These are phyloP conservation scores for Daldinia childiae DNA, from an alignment of 495 filamentous ascomycete species.

Conservation along the genomic window DNA sequence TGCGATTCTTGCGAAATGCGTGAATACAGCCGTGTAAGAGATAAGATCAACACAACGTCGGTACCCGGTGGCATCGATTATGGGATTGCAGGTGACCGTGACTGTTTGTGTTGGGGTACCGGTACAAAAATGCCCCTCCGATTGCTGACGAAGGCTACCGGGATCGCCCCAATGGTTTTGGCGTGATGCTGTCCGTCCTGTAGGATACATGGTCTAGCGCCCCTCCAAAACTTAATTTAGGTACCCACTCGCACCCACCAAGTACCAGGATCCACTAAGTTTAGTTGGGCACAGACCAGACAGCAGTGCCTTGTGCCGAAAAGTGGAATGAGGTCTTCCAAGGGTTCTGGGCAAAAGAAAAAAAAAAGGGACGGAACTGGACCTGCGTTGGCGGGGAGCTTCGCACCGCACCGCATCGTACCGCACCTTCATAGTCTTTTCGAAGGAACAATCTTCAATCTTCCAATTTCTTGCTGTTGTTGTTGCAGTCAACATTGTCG, in stretches of 20 bases:
- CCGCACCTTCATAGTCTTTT: conserved; percentile 26
- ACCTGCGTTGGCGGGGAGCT: conserved; percentile 37
- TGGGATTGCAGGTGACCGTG: background rate
- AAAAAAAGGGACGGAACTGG: conserved; percentile 6
- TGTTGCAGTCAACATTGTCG: conserved; percentile 10
- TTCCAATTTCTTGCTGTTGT: conserved; percentile 21
- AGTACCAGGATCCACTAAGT: conserved; percentile 16
- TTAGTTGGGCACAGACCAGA: conserved; percentile 36
- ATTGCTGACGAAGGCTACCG: conserved; percentile 25
- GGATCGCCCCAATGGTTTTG: conserved; percentile 42
- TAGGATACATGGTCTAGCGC: conserved; percentile 30
- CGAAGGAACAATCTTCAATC: conserved; percentile 31
- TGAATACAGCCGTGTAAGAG: background rate
- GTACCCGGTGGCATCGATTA: conserved; percentile 10
- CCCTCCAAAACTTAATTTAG: conserved; percentile 35
- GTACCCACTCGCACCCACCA: conserved; percentile 33
- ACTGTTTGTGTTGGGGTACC: conserved; percentile 42
- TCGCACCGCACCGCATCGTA: conserved; percentile 27
- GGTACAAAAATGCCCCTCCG: conserved; percentile 24
- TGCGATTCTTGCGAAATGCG: background rate
- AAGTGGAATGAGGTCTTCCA: conserved; percentile 20
- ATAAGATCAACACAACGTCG: conserved; percentile 7
- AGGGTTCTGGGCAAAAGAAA: conserved; percentile 29
- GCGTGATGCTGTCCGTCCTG: conserved; percentile 25
- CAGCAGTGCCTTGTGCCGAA: conserved; percentile 26